Conservation (phyloP, 1,139 yeast genomes). For the Blastobotrys elegans region DNA sequence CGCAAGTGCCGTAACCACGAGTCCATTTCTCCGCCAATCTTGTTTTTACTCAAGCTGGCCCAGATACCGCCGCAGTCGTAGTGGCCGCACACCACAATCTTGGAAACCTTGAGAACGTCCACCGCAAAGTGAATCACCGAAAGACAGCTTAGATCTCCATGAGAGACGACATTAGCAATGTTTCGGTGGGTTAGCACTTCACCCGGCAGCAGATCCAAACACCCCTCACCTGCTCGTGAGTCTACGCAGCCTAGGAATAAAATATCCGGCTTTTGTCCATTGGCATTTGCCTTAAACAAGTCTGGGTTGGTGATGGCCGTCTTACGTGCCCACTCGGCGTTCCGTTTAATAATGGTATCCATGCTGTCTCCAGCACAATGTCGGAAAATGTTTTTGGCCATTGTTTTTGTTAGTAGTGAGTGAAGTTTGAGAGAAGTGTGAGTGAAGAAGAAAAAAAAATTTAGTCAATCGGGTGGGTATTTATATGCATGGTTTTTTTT, state of each 20-base stretch:
- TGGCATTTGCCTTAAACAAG: conserved; percentile 62
- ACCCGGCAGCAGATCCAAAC: conserved; percentile 78
- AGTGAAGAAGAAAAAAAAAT: neutral
- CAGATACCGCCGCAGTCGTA: conserved; percentile 96
- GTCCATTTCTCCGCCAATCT: conserved; percentile 70
- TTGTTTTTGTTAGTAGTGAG: neutral
- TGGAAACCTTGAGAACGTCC: conserved; percentile 76
- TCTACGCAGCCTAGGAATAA: conserved; percentile 96
- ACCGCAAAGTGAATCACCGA: conserved; percentile 90
- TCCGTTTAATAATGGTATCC: conserved; percentile 62
- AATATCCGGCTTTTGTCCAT: conserved; percentile 91
- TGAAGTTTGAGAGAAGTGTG: neutral
- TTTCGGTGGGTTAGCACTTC: conserved; percentile 92
- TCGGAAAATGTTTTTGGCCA: conserved; percentile 7
- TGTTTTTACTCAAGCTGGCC: conserved; percentile 71
- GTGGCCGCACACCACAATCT: conserved; percentile 93
- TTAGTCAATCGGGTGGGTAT: neutral
- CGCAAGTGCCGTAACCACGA: conserved; percentile 73
- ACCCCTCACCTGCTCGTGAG: conserved; percentile 80
- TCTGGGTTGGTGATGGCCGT: conserved; percentile 57
- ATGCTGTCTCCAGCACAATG: conserved; percentile 27
- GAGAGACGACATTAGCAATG: conserved; percentile 75
- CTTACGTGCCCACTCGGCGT: conserved; percentile 60
- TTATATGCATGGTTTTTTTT: neutral
- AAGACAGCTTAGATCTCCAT: conserved; percentile 70